Conservation (phyloP, 176 grass and related monocot genomes). For the Coix lacrymajobi region DNA sequence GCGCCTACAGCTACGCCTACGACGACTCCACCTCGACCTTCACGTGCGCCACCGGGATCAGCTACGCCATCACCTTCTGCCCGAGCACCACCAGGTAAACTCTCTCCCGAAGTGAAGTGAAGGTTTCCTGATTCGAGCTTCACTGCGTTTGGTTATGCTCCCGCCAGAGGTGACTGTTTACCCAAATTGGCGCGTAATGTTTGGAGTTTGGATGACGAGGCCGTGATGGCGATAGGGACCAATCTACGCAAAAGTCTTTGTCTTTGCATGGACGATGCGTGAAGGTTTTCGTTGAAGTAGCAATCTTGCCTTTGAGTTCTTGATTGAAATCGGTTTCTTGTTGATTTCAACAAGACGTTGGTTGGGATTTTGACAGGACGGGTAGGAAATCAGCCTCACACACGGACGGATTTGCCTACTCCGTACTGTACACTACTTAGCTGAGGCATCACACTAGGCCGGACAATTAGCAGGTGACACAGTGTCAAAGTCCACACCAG, state of each 20-base stretch:
- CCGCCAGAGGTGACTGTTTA: too few relatives aligned
- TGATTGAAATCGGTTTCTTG: neutral
- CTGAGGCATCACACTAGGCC: neutral
- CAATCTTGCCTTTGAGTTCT: neutral
- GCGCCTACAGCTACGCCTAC: slow-evolving; percentile 95
- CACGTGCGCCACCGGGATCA: slow-evolving; percentile 62
- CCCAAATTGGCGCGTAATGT: slow-evolving; percentile 24
- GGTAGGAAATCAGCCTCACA: neutral
- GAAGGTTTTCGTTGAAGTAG: neutral
- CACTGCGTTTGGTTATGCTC: neutral
- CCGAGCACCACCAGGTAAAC: slow-evolving; percentile 68
- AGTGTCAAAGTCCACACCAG: neutral
- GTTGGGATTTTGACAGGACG: neutral
- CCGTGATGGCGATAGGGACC: neutral
- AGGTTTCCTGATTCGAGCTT: neutral
- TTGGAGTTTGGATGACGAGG: neutral
- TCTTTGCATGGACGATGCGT: neutral
- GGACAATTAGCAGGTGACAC: neutral
- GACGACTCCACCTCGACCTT: slow-evolving; percentile 90
- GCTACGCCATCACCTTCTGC: slow-evolving; percentile 95
- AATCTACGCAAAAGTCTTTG: neutral
- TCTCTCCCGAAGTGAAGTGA: neutral
- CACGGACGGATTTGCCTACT: neutral
- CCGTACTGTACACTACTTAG: too few relatives aligned
- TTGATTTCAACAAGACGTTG: neutral